These are phyloP conservation scores for Castanea crenata DNA, from an alignment of 306 rosid genomes.

Conservation along the genomic window DNA sequence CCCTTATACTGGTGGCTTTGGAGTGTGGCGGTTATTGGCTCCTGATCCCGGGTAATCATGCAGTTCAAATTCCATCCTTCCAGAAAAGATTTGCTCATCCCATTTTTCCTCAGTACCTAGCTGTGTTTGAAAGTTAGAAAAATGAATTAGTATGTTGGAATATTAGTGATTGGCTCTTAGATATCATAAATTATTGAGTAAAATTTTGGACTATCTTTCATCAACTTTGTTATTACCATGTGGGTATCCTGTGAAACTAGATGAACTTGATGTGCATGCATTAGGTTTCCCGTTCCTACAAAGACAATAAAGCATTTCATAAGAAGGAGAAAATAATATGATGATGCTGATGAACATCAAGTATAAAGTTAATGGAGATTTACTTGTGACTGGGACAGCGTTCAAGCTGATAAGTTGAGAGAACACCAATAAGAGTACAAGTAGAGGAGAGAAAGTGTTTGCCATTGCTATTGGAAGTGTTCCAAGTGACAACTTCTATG, in stretches of 20 bases:
- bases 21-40: conserved; percentile 89
- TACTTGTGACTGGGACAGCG: conserved; percentile 81
- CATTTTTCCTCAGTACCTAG: conserved; percentile 21
- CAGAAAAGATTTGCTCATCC: conserved; percentile 26
- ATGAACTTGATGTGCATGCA: conserved; percentile 35
- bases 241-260: conserved; percentile 30
- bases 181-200: conserved; percentile 2
- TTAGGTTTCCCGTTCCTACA: conserved; percentile 64
- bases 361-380: conserved; percentile 9
- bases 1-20: conserved; percentile 50
- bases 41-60: conserved; percentile 79
- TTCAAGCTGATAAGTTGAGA: conserved; percentile 49
- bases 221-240: conserved; percentile 29
- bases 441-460: conserved; percentile 42
- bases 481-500: conserved; percentile 19
- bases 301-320: neutral
- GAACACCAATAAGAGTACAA: conserved; percentile 53
- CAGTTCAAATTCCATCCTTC: conserved; percentile 70
- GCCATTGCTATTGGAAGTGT: conserved; percentile 34
- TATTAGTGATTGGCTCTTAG: neutral
- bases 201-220: neutral
- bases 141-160: neutral
- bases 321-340: neutral
- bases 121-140: conserved; percentile 32
- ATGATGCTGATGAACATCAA: conserved; percentile 1